Evolutionary conservation across 2,329 filamentous ascomycete species (phyloP).

Genomic region (Sporothrix dimorphospora): DNA sequence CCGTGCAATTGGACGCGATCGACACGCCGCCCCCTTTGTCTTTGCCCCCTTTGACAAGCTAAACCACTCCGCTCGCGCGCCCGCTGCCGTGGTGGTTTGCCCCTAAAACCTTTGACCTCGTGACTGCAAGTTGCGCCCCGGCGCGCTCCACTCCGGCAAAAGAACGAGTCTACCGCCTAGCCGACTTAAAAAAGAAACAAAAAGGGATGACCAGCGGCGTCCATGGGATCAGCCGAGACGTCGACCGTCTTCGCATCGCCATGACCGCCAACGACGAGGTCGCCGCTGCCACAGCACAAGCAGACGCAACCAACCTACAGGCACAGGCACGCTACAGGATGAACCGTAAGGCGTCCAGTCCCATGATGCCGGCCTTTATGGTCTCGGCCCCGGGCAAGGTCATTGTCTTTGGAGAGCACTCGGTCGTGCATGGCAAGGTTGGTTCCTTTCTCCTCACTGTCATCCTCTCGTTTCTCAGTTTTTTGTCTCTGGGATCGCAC

Average conservation of each 20-base stretch:
- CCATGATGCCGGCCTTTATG: slow-evolving; percentile 89
- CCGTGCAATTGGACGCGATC: slow-evolving; percentile 16
- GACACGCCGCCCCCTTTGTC: slow-evolving; percentile 16
- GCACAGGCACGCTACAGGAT: slow-evolving; percentile 42
- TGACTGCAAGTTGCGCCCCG: slow-evolving; percentile 15
- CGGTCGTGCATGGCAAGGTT: slow-evolving; percentile 93
- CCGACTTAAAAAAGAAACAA: slow-evolving; percentile 13
- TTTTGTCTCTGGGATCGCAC: neutral
- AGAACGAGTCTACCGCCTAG: too few species aligned
- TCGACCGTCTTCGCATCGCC: slow-evolving; percentile 35
- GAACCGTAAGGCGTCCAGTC: slow-evolving; percentile 62
- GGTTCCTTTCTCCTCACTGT: neutral
- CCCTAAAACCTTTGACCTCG: slow-evolving; percentile 18
- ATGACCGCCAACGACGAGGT: slow-evolving; percentile 42
- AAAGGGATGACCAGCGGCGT: slow-evolving; percentile 34
- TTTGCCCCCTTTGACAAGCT: neutral
- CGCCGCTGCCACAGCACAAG: slow-evolving; percentile 33
- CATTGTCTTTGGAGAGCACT: slow-evolving; percentile 97
- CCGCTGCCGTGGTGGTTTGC: neutral
- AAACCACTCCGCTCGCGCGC: slow-evolving; percentile 9
- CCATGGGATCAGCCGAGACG: slow-evolving; percentile 34
- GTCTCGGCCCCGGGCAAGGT: slow-evolving; percentile 97
- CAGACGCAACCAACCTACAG: slow-evolving; percentile 38
- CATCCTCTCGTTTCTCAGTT: neutral
- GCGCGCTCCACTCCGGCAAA: slow-evolving; percentile 1